phyloP scores from a whole-genome alignment of 2,329 filamentous ascomycete genomes.

The Daldinia eschscholtzii region DNA sequence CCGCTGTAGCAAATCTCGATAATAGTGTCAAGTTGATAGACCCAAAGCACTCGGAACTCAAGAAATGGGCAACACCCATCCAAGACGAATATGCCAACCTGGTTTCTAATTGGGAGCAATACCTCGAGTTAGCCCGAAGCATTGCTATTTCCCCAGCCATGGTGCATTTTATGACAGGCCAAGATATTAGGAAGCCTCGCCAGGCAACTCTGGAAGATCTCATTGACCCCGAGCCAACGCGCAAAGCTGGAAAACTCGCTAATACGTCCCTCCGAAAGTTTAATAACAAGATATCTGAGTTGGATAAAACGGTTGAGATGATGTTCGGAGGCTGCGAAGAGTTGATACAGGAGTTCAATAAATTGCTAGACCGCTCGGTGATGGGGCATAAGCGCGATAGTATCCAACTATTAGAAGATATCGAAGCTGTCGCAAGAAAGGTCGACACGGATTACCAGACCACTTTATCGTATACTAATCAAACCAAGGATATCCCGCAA shows the following conservation, averaged over 20 bases:
- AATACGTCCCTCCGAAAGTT: constrained; percentile 71
- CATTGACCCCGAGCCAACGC: constrained; percentile 79
- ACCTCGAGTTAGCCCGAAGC: constrained; percentile 73
- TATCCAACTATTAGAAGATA: constrained; percentile 80
- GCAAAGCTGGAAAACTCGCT: constrained; percentile 76
- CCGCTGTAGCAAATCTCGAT: constrained; percentile 87
- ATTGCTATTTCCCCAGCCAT: constrained; percentile 76
- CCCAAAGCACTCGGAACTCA: constrained; percentile 77
- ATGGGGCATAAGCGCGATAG: constrained; percentile 73
- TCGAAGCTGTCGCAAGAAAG: constrained; percentile 87
- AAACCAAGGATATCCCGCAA: constrained; percentile 70
- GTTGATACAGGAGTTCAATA: constrained; percentile 73
- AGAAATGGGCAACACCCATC: constrained; percentile 76
- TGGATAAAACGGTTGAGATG: constrained; percentile 70
- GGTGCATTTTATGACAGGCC: constrained; percentile 72
- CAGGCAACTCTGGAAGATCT: constrained; percentile 78
- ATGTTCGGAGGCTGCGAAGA: constrained; percentile 73
- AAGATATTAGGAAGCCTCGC: constrained; percentile 58
- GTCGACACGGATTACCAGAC: constrained; percentile 88
- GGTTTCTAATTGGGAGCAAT: constrained; percentile 74
- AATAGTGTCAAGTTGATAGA: constrained; percentile 79
- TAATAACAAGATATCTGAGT: constrained; percentile 67
- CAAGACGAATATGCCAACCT: constrained; percentile 76
- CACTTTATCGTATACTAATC: constrained; percentile 75
- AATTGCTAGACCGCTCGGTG: constrained; percentile 66